A percentile compares a stretch with the other conserved stretches of the same genome.
Evolutionary conservation across 2,329 filamentous ascomycete species (phyloP).

Genomic region (Fusarium xylarioides): DNA sequence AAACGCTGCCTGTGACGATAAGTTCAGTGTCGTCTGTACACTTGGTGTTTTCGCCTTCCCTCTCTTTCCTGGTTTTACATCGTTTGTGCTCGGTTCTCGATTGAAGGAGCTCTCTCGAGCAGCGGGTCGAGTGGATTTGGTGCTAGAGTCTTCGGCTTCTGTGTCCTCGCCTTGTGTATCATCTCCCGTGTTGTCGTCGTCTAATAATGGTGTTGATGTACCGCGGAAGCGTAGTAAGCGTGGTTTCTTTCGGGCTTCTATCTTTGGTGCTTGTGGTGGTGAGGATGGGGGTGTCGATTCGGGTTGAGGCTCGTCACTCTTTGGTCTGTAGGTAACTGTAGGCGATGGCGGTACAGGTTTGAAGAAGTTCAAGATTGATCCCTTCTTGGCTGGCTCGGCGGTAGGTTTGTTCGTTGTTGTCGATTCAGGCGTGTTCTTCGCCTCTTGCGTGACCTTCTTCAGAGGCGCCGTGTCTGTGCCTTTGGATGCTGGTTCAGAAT

Average conservation of each 20-base stretch:
- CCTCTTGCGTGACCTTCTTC: neutral
- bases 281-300: conserved; percentile 39
- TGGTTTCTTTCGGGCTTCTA: conserved; percentile 33
- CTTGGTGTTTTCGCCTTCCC: conserved; percentile 37
- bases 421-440: neutral
- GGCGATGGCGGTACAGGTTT: conserved; percentile 43
- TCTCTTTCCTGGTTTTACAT: conserved; percentile 27
- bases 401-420: neutral
- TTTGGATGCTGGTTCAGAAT: neutral
- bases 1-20: conserved; percentile 53
- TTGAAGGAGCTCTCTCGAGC: neutral
- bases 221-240: conserved; percentile 45
- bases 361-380: conserved; percentile 55
- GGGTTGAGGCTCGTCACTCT: conserved; percentile 24
- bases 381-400: conserved; percentile 34
- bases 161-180: neutral
- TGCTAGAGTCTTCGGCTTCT: neutral
- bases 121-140: neutral
- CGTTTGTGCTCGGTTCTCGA: conserved; percentile 7
- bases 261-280: conserved; percentile 2
- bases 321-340: conserved; percentile 10
- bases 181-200: conserved; percentile 1
- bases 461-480: neutral
- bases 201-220: conserved; percentile 18
- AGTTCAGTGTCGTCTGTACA: conserved; percentile 56